Base-by-base conservation (phyloP, 768 basidiomycete species). In the Termitomyces sp. region DNA sequence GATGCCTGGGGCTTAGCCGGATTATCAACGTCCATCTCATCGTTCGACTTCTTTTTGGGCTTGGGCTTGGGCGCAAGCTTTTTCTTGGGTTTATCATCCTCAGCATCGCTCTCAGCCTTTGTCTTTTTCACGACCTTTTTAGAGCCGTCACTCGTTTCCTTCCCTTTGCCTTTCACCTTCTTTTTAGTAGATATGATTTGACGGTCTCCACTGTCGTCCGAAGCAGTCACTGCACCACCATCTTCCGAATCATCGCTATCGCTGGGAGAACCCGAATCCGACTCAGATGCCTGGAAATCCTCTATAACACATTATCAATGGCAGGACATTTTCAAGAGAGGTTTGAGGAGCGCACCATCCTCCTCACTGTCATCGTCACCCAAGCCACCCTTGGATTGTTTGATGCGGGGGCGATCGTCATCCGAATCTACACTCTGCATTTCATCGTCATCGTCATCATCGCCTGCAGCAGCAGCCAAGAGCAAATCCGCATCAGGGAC, bases 241-340 rank as follows among this genome's bases (percentile, higher is more conserved):
- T 85, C 88, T 5, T 65, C 75, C 70, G 81, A 83, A 1, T 82
- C 82, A 49, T 89, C 90, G 35, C 74, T 78, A 15, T 82, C 88
- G 38, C 83, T 87, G 0, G 95, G 91, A 4, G 95, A 97, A n/a
- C 95, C 94, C 44, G 75, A 77, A 64, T 97, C 94, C 0, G 89
- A 90, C 2, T 75, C 86, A 7, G 88, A 92, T 8, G 86, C 93
- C 58, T 85, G 72, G 81, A 98, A 98, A 71, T 97, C 94, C 69
- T 95, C 96, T 89, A 67, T 17, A 56, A 62, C 4, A 9, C 6
- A 11, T 5, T 5, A 37, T 54, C 17, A 57, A 57, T 52, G 47
- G 26, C 34, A 45, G 46, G 46, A 44, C 30, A 14, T 42, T 54
- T 49, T 22, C 21, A 51, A 48, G 8, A 11, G 26, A 26, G 12